Percentiles rank a stretch among this genome's conserved stretches.
Conservation (phyloP, 345 rosid species). For the Brassica incana region DNA sequence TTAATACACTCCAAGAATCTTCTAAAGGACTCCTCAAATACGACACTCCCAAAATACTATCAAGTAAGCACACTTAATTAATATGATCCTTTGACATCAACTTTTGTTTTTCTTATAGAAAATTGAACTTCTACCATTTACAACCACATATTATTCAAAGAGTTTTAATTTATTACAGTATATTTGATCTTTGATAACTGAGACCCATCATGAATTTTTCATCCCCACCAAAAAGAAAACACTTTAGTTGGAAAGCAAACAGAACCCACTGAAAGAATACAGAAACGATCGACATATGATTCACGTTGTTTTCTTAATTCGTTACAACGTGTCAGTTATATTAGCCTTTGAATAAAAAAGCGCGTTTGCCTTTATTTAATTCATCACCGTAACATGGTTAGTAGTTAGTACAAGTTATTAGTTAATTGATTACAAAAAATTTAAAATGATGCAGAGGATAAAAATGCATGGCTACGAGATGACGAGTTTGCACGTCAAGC, state of each 20-base stretch:
- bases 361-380: background rate
- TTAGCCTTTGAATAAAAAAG: background rate
- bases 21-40: conserved; percentile 82
- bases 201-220: background rate
- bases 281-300: background rate
- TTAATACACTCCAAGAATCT: conserved; percentile 58
- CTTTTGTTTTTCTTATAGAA: no score
- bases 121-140: no score
- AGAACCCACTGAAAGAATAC: background rate
- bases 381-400: background rate
- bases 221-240: background rate
- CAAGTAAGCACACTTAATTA: conserved; percentile 60
- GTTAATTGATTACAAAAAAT: background rate
- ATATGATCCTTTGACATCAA: background rate
- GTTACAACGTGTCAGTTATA: background rate
- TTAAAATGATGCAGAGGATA: conserved; percentile 67
- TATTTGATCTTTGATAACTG: background rate
- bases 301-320: background rate
- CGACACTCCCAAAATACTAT: conserved; percentile 78
- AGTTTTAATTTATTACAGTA: no score
- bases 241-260: background rate
- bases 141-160: no score
- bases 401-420: background rate
- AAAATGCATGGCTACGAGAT: conserved; percentile 95
- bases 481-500: conserved; percentile 97